Percentiles rank a stretch among this genome's conserved stretches.
phyloP scores from a whole-genome alignment of 345 rosid species.

The Microthlaspi erraticum region DNA sequence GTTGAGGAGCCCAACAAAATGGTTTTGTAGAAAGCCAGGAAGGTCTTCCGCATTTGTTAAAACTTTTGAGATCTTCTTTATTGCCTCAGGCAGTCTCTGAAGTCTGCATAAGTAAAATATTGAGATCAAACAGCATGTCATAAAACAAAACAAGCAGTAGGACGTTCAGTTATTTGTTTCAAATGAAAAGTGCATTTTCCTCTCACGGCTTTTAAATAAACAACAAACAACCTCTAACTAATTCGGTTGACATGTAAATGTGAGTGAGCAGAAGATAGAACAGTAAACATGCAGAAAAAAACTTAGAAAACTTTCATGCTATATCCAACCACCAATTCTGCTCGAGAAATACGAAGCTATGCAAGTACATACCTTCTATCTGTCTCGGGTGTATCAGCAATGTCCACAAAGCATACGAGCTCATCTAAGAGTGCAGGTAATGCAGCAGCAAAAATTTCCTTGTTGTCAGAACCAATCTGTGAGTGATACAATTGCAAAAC shows the following conservation, averaged over 20 bases:
- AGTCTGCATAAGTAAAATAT: conserved; percentile 57
- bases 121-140: conserved; percentile 27
- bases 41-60: conserved; percentile 82
- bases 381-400: conserved; percentile 71
- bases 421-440: conserved; percentile 93
- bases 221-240: conserved; percentile 19
- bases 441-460: conserved; percentile 92
- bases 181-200: conserved; percentile 23
- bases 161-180: conserved; percentile 22
- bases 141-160: conserved; percentile 18
- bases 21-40: conserved; percentile 85
- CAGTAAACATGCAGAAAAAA: conserved; percentile 13
- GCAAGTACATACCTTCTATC: conserved; percentile 63
- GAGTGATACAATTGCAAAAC: conserved; percentile 82
- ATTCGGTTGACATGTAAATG: conserved; percentile 17
- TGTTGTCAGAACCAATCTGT: conserved; percentile 81
- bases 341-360: conserved; percentile 13
- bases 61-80: conserved; percentile 79
- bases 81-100: conserved; percentile 73
- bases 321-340: conserved; percentile 23
- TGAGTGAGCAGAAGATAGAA: conserved; percentile 18
- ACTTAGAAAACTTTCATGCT: conserved; percentile 24
- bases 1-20: conserved; percentile 96
- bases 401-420: conserved; percentile 86
- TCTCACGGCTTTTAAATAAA: neutral